Base-by-base conservation (phyloP, 2,329 filamentous ascomycete species). In the Parafenestella ontariensis region DNA sequence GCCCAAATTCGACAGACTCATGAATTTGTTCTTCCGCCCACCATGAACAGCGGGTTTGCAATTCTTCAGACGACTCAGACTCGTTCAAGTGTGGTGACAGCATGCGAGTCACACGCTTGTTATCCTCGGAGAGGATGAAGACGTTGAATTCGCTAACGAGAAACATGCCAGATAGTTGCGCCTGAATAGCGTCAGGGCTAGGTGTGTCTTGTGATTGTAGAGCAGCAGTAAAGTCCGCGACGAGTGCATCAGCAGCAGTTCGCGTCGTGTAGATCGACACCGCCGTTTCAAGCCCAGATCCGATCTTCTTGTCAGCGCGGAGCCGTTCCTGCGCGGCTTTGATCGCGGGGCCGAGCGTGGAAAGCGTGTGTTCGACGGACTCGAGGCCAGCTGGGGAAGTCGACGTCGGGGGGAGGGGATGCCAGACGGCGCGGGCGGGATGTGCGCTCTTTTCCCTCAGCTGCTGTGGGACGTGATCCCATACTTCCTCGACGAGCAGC, bases 401-500 rank as follows among this genome's bases (percentile, higher is more conserved):
- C 1, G 39, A 24, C 23, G 56, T 39, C 11, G 48, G 9, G 0
- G 56, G 48, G 0, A 73, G 73, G 23, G 59, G 66, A 7, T 28
- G 53, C 68, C 64, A 77, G 1, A 47, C 34, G 0, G 59, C 49
- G 18, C 68, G 54, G 0, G 66, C 66, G 1, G 73, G 75, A 44
- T 76, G 71, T 1, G 52, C 40, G 23, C 62, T 68, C 0, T 46
- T 23, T 0, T 63, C 47, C 46, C 82, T 83, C 74, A 95, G 83
- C 74, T 82, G 84, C 9, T 79, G 75, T 0, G 93, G 91, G 3
- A 88, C 84, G 74, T 92, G 85, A 49, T 89, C 87, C 91, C 91
- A 96, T 1, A 89, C 89, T 77, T 98, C 94, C 70, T 96, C 91
- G 0, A 97, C 89, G 3, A 98, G 83, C 34, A 93, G 75, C 0